Base-by-base conservation (phyloP, 441 rosid genomes). In the Gossypium aridum region DNA sequence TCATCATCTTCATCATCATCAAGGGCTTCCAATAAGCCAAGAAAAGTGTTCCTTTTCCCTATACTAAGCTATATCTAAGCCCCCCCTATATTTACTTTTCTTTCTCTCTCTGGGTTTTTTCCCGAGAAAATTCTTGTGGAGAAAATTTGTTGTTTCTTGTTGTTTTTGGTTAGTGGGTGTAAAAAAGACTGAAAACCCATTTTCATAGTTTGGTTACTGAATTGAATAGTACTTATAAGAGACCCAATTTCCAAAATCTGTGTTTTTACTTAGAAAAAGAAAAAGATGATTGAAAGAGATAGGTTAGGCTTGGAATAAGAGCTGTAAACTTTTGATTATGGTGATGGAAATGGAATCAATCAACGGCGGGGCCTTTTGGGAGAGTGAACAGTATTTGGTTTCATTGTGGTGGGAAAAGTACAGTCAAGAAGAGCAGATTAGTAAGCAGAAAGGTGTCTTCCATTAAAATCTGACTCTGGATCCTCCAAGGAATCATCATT, bases 381-480 rank as follows among this genome's bases (percentile, higher is more conserved):
- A 77, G 83, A 76, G 83, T 76, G 83, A 79, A 78, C 79, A 70
- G 79, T 59, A 75, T 59, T 84, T 75, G 81, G 62, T 54, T 60
- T 80, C 85, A 78, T 72, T 74, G 76, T 70, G 80, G 84, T 82
- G 81, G 87, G 78, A 83, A 80, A n/a, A 73, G 80, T 79, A 75
- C 70, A 70, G 59, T 54, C 80, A 79, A 56, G 72, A 76, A 74
- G 71, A 74, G 75, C 64, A 77, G 69, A 68, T 61, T 70, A 75
- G 57, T 31, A 66, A 49, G 56, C 76, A 31, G 14, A 63, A 70
- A 75, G 62, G 51, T 25, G 47, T 31, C 72, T 28, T 70, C 73
- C 80, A 43, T 80, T 78, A 77, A 84, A 84, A 87, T 56, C 78
- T 75, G 83, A 86, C 73, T 82, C 93, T 87, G 93, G 93, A 87